Evolutionary conservation across 2,329 filamentous ascomycete genomes (phyloP).

Genomic region (Cladosporium sp.): DNA sequence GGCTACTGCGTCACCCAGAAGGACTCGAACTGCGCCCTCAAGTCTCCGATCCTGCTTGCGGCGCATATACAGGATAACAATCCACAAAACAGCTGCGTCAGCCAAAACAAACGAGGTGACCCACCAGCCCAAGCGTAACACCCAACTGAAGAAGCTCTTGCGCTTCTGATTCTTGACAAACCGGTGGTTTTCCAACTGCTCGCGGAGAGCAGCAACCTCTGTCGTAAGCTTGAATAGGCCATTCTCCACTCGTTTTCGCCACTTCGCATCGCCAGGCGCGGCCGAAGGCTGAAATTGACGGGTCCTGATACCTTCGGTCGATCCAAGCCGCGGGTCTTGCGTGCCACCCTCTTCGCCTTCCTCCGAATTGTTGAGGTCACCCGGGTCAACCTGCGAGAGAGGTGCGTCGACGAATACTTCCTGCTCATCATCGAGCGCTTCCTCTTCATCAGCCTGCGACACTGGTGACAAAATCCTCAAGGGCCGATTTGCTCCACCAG

Average conservation of each 20-base stretch:
- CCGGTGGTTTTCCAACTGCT: slow-evolving; percentile 77
- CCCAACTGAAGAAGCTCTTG: slow-evolving; percentile 64
- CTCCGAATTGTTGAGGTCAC: slow-evolving; percentile 17
- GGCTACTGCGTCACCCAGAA: slow-evolving; percentile 48
- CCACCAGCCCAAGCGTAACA: slow-evolving; percentile 66
- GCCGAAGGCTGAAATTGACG: background rate
- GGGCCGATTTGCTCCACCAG: slow-evolving; percentile 12
- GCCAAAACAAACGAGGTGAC: slow-evolving; percentile 68
- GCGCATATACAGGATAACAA: slow-evolving; percentile 69
- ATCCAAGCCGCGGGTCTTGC: background rate
- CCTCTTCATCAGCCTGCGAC: slow-evolving; percentile 59
- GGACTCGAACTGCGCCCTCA: slow-evolving; percentile 68
- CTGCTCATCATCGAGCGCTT: slow-evolving; percentile 34
- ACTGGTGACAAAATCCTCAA: slow-evolving; percentile 72
- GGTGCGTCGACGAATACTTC: slow-evolving; percentile 48
- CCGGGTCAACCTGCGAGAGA: slow-evolving; percentile 42
- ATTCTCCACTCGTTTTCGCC: slow-evolving; percentile 78
- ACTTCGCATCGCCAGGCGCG: slow-evolving; percentile 48
- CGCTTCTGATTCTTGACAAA: slow-evolving; percentile 65
- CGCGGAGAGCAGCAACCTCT: slow-evolving; percentile 84
- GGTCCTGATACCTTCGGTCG: background rate
- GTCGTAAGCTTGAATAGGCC: slow-evolving; percentile 85
- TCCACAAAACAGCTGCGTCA: slow-evolving; percentile 62
- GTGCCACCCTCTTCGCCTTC: background rate
- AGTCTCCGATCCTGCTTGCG: slow-evolving; percentile 65